phyloP scores from a whole-genome alignment of 2,329 filamentous ascomycete genomes.

The Fusarium continuum region DNA sequence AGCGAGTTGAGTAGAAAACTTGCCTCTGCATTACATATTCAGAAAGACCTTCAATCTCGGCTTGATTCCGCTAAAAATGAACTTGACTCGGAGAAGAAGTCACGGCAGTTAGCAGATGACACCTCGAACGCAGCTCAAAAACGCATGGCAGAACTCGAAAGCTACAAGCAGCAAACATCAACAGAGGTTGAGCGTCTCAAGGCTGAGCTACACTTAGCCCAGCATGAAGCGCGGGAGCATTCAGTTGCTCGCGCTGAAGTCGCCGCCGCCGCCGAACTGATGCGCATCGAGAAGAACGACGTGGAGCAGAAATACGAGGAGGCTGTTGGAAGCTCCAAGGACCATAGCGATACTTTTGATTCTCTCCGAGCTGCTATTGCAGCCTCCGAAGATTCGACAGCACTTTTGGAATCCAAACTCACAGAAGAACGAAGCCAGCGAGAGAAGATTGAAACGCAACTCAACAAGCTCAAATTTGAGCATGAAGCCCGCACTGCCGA shows the following conservation, averaged over 20 bases:
- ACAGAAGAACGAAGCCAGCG: slow-evolving; percentile 82
- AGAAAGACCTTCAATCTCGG: slow-evolving; percentile 82
- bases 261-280: slow-evolving; percentile 74
- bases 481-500: slow-evolving; percentile 84
- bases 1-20: slow-evolving; percentile 83
- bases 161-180: slow-evolving; percentile 82
- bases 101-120: slow-evolving; percentile 87
- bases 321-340: slow-evolving; percentile 71
- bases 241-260: slow-evolving; percentile 81
- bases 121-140: slow-evolving; percentile 83
- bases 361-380: slow-evolving; percentile 80
- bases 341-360: slow-evolving; percentile 75
- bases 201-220: slow-evolving; percentile 82
- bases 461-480: slow-evolving; percentile 80
- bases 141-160: slow-evolving; percentile 84
- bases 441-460: slow-evolving; percentile 78
- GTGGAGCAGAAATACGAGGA: slow-evolving; percentile 75
- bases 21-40: slow-evolving; percentile 79
- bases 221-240: slow-evolving; percentile 82
- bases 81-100: slow-evolving; percentile 81
- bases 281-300: slow-evolving; percentile 88
- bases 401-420: slow-evolving; percentile 80
- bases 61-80: slow-evolving; percentile 75
- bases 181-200: slow-evolving; percentile 87
- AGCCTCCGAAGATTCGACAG: slow-evolving; percentile 80